Base-by-base conservation (phyloP, 768 basidiomycete species). In the Hygrophorus pudorinus region DNA sequence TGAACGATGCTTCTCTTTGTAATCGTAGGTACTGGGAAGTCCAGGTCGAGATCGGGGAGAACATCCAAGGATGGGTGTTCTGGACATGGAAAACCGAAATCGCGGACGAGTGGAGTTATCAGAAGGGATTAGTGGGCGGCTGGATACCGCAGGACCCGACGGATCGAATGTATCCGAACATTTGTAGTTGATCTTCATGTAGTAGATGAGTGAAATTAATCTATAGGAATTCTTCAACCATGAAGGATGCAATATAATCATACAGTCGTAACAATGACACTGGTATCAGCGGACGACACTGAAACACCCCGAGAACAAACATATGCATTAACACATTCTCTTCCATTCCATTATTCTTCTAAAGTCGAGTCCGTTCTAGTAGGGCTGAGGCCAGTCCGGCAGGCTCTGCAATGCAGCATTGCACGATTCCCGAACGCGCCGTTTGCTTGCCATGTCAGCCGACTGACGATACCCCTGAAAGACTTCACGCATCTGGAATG, bases 11-110 rank as follows among this genome's bases (percentile, higher is more conserved):
- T 32, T 38, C 10, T 45, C 7, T 33, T 1, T 48, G n/a, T 30
- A 10, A 11, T 21, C 30, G 39, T 31, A 79, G 77, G 56, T 87
- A 84, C 51, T 91, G 81, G 73, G 87, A 91, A 55, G 79, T 78
- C 3, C 88, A 90, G 60, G 76, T 81, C 11, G 74, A 73, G 46
- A 70, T 85, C 41, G 86, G 81, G 16, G 87, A 90, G 61, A 67
- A 66, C 28, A 71, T 79, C 11, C 71, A 76, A 35, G 82, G 84
- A 14, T 85, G 84, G 83, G 65, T 82, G 3, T 83, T 71, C 51
- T 85, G 82, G 81, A 76, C 83, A 5, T 85, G 84, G 84, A 85
- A 85, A 75, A 67, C 75, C 4, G 83, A 85, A 60, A 73, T 71
- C 49, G 78, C 76, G 11, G 79, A 83, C 57, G 79, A 85, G 49